phyloP scores from a whole-genome alignment of 2,329 filamentous ascomycete genomes.

The Fusarium decemcellulare region DNA sequence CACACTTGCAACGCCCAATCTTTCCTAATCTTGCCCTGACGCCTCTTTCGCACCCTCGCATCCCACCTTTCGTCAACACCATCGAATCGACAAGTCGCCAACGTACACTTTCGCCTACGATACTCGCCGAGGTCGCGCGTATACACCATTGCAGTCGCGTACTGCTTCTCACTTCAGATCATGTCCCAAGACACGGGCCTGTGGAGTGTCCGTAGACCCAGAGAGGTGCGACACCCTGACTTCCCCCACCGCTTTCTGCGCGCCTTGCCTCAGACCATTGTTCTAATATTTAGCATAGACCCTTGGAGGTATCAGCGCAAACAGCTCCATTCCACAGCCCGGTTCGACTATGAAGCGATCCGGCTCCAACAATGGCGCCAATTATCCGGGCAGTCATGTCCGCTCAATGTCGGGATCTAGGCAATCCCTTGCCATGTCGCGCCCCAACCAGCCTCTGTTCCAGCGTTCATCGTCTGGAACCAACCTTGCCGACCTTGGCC shows the following conservation, averaged over 20 bases:
- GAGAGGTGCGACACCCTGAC: constrained; percentile 74
- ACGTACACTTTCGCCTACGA: constrained; percentile 6
- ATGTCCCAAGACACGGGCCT: constrained; percentile 92
- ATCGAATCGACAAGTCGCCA: constrained; percentile 17
- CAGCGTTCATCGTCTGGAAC: constrained; percentile 86
- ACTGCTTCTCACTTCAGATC: constrained; percentile 30
- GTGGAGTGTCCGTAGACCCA: constrained; percentile 91
- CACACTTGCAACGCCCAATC: constrained; percentile 43
- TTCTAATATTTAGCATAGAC: constrained; percentile 71
- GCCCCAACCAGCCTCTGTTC: constrained; percentile 90
- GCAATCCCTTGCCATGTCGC: constrained; percentile 86
- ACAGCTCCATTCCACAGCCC: constrained; percentile 90
- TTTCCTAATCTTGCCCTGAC: constrained; percentile 29
- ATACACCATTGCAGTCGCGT: constrained; percentile 35
- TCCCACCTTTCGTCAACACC: constrained; percentile 39
- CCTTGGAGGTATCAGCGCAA: constrained; percentile 85
- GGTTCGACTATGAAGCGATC: constrained; percentile 95
- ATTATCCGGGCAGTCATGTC: constrained; percentile 77
- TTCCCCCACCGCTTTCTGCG: constrained; percentile 33
- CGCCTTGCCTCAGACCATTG: background rate
- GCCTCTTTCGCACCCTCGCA: constrained; percentile 36
- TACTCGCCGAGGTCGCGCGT: constrained; percentile 25
- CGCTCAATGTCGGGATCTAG: constrained; percentile 87
- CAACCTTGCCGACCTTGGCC: constrained; percentile 83
- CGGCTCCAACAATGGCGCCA: constrained; percentile 79